Conservation (phyloP, 1,284 basidiomycete genomes). For the Irpex sp. region DNA sequence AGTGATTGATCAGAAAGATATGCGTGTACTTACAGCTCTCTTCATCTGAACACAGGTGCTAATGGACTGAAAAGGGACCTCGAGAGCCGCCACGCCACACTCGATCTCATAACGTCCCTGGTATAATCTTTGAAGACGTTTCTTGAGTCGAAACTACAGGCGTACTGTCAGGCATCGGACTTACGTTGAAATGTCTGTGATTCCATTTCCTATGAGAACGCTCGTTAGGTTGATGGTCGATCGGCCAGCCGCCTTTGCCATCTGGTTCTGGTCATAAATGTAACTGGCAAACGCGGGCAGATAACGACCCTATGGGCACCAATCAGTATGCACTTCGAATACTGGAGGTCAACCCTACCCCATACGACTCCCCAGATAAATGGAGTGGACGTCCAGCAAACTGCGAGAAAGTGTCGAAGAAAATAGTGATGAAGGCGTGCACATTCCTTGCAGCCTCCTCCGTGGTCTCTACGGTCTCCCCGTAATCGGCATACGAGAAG, state of each 20-base stretch:
- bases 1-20: neutral
- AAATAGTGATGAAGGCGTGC: constrained; percentile 69
- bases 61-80: constrained; percentile 56
- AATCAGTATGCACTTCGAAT: constrained; percentile 28
- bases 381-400: constrained; percentile 64
- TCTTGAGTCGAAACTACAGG: neutral
- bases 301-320: constrained; percentile 58
- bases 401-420: constrained; percentile 73
- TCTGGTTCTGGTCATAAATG: constrained; percentile 70
- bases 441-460: constrained; percentile 73
- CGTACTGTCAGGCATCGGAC: constrained; percentile 11
- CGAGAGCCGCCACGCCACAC: constrained; percentile 51
- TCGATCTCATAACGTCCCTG: constrained; percentile 62
- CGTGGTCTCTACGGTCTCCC: constrained; percentile 56
- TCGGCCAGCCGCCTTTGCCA: constrained; percentile 51
- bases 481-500: constrained; percentile 57
- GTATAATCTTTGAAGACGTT: constrained; percentile 41
- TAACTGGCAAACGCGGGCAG: constrained; percentile 80
- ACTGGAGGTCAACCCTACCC: constrained; percentile 30
- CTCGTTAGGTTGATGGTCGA: constrained; percentile 66
- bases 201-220: constrained; percentile 61
- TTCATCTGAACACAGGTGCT: constrained; percentile 59
- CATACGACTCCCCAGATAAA: constrained; percentile 70
- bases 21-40: constrained; percentile 36
- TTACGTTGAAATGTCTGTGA: constrained; percentile 60